Conservation (phyloP, 1,139 yeast genomes). For the Kazachstania sp. region DNA sequence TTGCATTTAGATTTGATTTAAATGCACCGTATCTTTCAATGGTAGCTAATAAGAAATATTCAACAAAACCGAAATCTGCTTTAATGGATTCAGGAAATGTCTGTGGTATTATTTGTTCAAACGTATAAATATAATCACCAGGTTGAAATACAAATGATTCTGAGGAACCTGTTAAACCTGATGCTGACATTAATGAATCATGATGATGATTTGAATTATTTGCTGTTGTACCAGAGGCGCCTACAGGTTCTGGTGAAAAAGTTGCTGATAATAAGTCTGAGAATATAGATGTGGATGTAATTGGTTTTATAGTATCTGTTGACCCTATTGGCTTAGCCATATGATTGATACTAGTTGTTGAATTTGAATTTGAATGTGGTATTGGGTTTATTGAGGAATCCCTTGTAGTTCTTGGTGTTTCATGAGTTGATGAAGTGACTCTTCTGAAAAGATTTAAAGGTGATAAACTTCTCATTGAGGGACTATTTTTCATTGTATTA, state of each 20-base stretch:
- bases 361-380: slow-evolving; percentile 3
- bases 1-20: slow-evolving; percentile 62
- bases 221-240: neutral
- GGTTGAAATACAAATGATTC: slow-evolving; percentile 46
- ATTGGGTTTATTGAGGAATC: neutral
- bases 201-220: slow-evolving; percentile 1
- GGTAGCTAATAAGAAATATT: slow-evolving; percentile 58
- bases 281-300: slow-evolving; percentile 18
- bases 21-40: slow-evolving; percentile 78
- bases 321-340: neutral
- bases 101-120: slow-evolving; percentile 80
- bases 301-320: neutral
- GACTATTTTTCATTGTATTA: slow-evolving; percentile 1
- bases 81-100: slow-evolving; percentile 72
- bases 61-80: slow-evolving; percentile 75
- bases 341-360: neutral
- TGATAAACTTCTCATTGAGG: slow-evolving; percentile 26
- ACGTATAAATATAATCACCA: slow-evolving; percentile 87
- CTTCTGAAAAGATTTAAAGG: slow-evolving; percentile 37
- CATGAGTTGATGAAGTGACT: slow-evolving; percentile 29
- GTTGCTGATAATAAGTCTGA: slow-evolving; percentile 23
- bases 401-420: neutral
- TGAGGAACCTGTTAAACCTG: slow-evolving; percentile 6
- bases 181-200: neutral
- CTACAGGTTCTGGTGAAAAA: slow-evolving; percentile 13